Base-by-base conservation (phyloP, 108 stramenopile genomes). In the Pseudonitzschia delicatissima region DNA sequence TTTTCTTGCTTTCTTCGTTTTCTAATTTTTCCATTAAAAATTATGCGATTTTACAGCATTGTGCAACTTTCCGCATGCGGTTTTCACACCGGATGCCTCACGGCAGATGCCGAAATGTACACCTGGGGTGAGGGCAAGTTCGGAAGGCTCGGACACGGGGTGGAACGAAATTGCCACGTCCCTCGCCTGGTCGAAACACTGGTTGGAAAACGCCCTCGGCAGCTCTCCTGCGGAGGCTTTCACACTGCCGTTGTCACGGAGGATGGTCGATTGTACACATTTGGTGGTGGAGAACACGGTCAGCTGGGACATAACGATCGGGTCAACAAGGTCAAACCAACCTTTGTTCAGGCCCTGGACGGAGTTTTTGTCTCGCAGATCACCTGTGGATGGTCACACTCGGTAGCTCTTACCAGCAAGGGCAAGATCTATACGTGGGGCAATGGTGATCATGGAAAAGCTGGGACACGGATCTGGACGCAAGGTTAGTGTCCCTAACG, bases 311-410 rank as follows among this genome's bases (percentile, higher is more conserved):
- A 97, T 68, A 95, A 94, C 8, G 93, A 97, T 70, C 91, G 95
- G 39, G 83, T 90, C 53, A 93, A 93, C 74, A 87, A 88, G 69
- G 71, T 88, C 57, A 82, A 78, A 59, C 95, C 95, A 3, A 93
- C 92, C 1, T 39, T 90, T 11, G 95, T 96, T 2, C 73, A 91
- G 59, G 91, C 89, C 31, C 66, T 95, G 20, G 88, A 78, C 18
- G 76, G 71, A 15, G 47, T 84, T 11, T 86, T 89, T 57, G 72
- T 92, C n/a, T 80, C 88, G 39, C 88, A 92, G 77, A 92, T 95
- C 62, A 95, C 96, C 4, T 97, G 96, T 74, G 96, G 96, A 26
- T 97, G 96, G 96, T 90, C 88, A 48, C 96, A 95, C 74, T 91
- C 91, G n/a, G 96, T 95, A 2, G 96, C 91, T 0, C 79, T 97